These are phyloP conservation scores for Didymella sp. DNA, from an alignment of 2,329 filamentous ascomycete genomes.

Conservation along the genomic window DNA sequence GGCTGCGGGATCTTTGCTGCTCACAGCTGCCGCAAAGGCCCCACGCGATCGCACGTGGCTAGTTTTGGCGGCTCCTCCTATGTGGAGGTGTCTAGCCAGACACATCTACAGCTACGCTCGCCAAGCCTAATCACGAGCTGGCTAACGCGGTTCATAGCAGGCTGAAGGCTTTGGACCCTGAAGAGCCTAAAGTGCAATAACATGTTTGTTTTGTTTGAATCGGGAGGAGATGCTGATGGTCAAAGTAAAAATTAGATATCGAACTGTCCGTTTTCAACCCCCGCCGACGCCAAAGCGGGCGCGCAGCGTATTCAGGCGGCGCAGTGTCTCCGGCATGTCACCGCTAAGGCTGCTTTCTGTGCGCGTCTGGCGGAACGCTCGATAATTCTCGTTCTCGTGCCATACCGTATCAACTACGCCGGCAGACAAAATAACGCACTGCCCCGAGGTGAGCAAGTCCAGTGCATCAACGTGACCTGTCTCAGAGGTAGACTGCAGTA, in stretches of 20 bases:
- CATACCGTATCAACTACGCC: slow-evolving; percentile 51
- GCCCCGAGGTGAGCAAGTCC: slow-evolving; percentile 56
- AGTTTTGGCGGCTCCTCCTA: background rate
- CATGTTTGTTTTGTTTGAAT: background rate
- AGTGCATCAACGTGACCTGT: slow-evolving; percentile 43
- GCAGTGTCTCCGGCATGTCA: slow-evolving; percentile 43
- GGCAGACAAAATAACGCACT: slow-evolving; percentile 56
- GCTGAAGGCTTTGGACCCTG: slow-evolving; percentile 3
- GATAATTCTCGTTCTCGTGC: slow-evolving; percentile 52
- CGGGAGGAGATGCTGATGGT: background rate
- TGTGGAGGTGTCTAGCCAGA: slow-evolving; percentile 1
- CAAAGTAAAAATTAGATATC: background rate
- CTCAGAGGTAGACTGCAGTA: slow-evolving; percentile 40
- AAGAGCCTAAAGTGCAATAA: background rate
- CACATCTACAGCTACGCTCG: slow-evolving; percentile 1
- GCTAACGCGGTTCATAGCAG: slow-evolving; percentile 1
- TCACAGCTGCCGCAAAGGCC: background rate
- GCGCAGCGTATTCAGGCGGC: slow-evolving; percentile 45
- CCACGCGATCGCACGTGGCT: slow-evolving; percentile 16
- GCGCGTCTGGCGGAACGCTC: slow-evolving; percentile 41
- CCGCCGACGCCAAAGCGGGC: slow-evolving; percentile 45
- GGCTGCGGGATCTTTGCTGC: background rate
- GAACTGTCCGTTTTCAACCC: slow-evolving; percentile 30
- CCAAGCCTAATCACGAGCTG: background rate
- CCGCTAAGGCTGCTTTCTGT: slow-evolving; percentile 35